Evolutionary conservation across 139 green algal genomes (phyloP).

Genomic region (Chlamydomonas incerta): DNA sequence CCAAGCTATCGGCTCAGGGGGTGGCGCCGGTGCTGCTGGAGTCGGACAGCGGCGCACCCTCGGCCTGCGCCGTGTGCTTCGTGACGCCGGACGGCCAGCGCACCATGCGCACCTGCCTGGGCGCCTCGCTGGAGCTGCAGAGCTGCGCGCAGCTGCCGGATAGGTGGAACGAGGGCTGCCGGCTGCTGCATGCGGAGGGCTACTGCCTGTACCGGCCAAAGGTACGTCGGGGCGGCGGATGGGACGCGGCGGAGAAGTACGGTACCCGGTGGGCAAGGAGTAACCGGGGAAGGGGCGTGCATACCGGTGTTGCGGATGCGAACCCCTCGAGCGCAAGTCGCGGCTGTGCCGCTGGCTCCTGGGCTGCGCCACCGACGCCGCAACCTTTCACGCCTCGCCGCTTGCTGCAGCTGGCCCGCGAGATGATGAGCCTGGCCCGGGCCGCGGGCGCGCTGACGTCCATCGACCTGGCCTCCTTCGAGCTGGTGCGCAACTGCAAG

Average conservation of each 20-base stretch:
- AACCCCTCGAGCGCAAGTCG: no score
- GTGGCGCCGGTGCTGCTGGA: constrained; percentile 72
- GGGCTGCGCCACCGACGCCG: no score
- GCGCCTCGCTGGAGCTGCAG: constrained; percentile 74
- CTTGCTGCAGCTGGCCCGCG: constrained; percentile 15
- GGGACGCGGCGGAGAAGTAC: no score
- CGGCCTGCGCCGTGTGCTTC: constrained; percentile 77
- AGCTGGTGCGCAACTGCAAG: constrained; percentile 73
- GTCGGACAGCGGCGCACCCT: constrained; percentile 45
- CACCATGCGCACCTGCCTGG: constrained; percentile 92
- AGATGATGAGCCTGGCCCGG: constrained; percentile 49
- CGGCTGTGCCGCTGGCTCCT: no score
- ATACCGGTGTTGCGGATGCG: no score
- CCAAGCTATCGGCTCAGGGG: constrained; percentile 57
- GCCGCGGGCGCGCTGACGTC: constrained; percentile 59
- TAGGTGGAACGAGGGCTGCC: constrained; percentile 40
- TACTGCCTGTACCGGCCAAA: constrained; percentile 79
- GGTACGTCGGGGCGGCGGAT: constrained; percentile 27
- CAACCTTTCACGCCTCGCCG: no score
- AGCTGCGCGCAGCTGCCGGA: constrained; percentile 49
- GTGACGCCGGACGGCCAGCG: constrained; percentile 89
- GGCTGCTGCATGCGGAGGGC: constrained; percentile 85
- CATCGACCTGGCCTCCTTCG: constrained; percentile 89
- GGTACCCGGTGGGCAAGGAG: no score
- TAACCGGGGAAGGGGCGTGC: no score